Evolutionary conservation across 2,329 filamentous ascomycete species (phyloP).

Genomic region (Sphaerulina populicola): DNA sequence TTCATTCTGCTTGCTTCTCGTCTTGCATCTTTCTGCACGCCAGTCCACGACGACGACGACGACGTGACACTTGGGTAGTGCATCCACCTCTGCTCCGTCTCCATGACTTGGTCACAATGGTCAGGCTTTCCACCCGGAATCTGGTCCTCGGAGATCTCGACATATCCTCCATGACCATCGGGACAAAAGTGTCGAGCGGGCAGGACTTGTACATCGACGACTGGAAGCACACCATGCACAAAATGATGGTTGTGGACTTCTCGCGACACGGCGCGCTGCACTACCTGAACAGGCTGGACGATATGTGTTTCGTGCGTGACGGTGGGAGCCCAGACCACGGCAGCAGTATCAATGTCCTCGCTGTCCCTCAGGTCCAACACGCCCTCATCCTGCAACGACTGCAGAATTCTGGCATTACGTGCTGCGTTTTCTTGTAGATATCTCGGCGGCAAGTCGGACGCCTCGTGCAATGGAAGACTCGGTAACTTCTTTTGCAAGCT

Average conservation of each 20-base stretch:
- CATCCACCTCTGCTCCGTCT: constrained; percentile 1
- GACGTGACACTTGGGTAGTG: background rate
- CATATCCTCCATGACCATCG: constrained; percentile 12
- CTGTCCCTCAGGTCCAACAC: constrained; percentile 9
- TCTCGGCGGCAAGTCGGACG: background rate
- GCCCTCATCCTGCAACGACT: constrained; percentile 4
- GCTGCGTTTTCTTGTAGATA: constrained; percentile 3
- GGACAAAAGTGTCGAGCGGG: constrained; percentile 46
- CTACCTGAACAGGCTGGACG: constrained; percentile 10
- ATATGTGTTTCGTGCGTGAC: constrained; percentile 11
- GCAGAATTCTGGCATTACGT: constrained; percentile 5
- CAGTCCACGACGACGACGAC: no score
- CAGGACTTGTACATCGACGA: constrained; percentile 47
- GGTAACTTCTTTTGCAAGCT: constrained; percentile 5
- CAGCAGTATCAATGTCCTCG: constrained; percentile 9
- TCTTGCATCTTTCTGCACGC: background rate
- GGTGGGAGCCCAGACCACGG: constrained; percentile 9
- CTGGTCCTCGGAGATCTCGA: constrained; percentile 8
- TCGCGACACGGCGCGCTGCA: constrained; percentile 35
- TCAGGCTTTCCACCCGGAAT: constrained; percentile 3
- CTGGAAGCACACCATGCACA: constrained; percentile 45
- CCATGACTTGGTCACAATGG: background rate
- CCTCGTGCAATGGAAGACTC: background rate
- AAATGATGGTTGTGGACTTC: constrained; percentile 49
- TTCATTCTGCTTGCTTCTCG: background rate